Evolutionary conservation across 768 basidiomycete genomes (phyloP).

Genomic region (Suillus sp.): DNA sequence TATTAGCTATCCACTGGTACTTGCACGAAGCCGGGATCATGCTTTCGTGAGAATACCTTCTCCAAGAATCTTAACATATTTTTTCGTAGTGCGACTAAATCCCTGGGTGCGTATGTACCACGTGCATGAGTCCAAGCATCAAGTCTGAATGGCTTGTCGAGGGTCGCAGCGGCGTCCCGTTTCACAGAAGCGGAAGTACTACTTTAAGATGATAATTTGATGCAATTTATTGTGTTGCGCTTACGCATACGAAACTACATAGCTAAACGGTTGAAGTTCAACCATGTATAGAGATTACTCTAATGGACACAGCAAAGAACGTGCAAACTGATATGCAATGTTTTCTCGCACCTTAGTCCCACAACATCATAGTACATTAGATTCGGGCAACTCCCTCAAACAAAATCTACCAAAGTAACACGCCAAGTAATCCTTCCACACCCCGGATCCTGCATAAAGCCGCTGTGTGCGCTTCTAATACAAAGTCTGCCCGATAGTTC

Average conservation of each 20-base stretch:
- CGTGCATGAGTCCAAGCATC: too few species aligned
- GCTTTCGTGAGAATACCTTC: not conserved
- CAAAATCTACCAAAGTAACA: slow-evolving; percentile 20
- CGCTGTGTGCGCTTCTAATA: slow-evolving; percentile 25
- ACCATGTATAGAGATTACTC: not conserved
- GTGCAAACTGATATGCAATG: slow-evolving; percentile 3
- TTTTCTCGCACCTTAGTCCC: not conserved
- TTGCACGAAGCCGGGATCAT: not conserved
- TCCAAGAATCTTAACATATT: not conserved
- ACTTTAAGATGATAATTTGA: too few species aligned
- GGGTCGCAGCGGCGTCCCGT: too few species aligned
- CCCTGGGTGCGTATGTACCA: too few species aligned
- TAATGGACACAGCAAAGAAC: slow-evolving; percentile 7
- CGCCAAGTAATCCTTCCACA: slow-evolving; percentile 27
- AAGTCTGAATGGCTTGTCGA: too few species aligned
- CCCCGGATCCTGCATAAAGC: slow-evolving; percentile 26
- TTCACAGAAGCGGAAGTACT: too few species aligned
- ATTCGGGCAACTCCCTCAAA: not conserved
- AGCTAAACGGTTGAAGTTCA: not conserved
- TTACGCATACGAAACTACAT: not conserved
- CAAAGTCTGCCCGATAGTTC: slow-evolving; percentile 34
- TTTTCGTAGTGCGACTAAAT: not conserved
- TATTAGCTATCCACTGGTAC: not conserved
- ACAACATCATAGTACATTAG: not conserved
- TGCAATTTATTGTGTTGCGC: not conserved